Evolutionary conservation across 1,139 yeast species (phyloP).

Genomic region (Suhomyces guaymorum): DNA sequence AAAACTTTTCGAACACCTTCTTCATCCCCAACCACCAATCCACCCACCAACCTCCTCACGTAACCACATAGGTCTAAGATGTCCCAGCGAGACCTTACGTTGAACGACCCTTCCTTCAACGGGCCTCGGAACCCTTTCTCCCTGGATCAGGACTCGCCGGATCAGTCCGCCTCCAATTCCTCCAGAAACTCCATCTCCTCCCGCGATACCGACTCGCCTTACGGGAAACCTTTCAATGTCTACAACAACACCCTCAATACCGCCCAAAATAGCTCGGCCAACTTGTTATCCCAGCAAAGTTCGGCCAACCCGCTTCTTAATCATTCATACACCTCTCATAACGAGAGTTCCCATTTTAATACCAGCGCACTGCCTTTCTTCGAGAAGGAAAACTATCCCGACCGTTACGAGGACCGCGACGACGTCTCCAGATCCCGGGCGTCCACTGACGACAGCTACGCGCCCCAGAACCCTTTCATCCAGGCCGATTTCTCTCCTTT

Average conservation of each 20-base stretch:
- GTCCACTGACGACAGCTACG: slow-evolving; percentile 12
- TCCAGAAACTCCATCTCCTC: slow-evolving; percentile 11
- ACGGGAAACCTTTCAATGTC: slow-evolving; percentile 19
- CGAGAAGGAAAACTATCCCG: slow-evolving; percentile 1
- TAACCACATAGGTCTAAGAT: no score
- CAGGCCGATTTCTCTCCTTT: slow-evolving; percentile 65
- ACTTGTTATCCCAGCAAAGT: slow-evolving; percentile 14
- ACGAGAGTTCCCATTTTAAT: slow-evolving; percentile 3
- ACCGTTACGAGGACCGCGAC: background rate
- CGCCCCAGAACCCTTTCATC: slow-evolving; percentile 15
- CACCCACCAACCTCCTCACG: no score
- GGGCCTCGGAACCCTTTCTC: slow-evolving; percentile 13
- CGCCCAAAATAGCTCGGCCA: slow-evolving; percentile 15
- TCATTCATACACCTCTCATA: slow-evolving; percentile 4
- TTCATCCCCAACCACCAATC: slow-evolving; percentile 1
- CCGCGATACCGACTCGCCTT: slow-evolving; percentile 10
- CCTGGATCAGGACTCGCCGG: slow-evolving; percentile 7
- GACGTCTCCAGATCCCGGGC: slow-evolving; percentile 5
- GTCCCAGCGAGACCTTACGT: slow-evolving; percentile 19
- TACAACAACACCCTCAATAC: slow-evolving; percentile 19
- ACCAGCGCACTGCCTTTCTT: slow-evolving; percentile 4
- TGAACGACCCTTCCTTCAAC: slow-evolving; percentile 5
- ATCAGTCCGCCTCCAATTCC: slow-evolving; percentile 8
- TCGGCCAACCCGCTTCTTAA: slow-evolving; percentile 13
- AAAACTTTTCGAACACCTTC: background rate